These are phyloP conservation scores for Fulvia fulva DNA, from an alignment of 2,329 filamentous ascomycete species.

Conservation along the genomic window DNA sequence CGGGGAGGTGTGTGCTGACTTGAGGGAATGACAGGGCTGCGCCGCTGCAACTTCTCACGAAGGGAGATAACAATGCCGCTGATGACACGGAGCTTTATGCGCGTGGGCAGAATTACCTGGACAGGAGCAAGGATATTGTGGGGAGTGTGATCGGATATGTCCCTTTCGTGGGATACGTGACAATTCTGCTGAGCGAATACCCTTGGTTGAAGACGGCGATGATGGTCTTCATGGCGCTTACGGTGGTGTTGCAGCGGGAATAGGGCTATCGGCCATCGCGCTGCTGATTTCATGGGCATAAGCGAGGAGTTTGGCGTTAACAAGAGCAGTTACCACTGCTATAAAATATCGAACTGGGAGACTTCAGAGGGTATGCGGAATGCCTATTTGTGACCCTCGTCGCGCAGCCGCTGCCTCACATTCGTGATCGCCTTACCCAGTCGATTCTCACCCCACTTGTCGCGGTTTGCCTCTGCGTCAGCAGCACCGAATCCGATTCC, in stretches of 20 bases:
- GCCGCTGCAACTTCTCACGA: constrained; percentile 73
- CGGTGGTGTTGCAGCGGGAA: constrained; percentile 89
- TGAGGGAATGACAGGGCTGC: constrained; percentile 35
- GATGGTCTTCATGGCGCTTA: constrained; percentile 88
- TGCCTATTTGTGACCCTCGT: constrained; percentile 32
- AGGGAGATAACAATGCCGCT: constrained; percentile 92
- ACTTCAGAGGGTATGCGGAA: neutral
- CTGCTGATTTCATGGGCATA: neutral
- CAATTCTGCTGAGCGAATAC: constrained; percentile 90
- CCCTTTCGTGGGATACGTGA: constrained; percentile 94
- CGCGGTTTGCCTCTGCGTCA: constrained; percentile 40
- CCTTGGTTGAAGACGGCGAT: constrained; percentile 96
- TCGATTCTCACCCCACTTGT: constrained; percentile 59
- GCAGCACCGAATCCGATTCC: constrained; percentile 58
- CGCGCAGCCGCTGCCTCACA: constrained; percentile 51
- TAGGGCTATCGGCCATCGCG: constrained; percentile 47
- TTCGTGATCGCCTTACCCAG: constrained; percentile 60
- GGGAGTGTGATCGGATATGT: constrained; percentile 89
- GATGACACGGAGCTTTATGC: constrained; percentile 94
- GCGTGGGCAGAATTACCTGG: constrained; percentile 77
- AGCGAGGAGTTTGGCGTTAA: constrained; percentile 13
- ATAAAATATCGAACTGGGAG: neutral
- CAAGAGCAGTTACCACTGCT: neutral
- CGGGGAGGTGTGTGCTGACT: neutral
- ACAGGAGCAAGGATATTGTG: constrained; percentile 76